Base-by-base conservation (phyloP, 345 rosid genomes). In the Hevea brasiliensis region DNA sequence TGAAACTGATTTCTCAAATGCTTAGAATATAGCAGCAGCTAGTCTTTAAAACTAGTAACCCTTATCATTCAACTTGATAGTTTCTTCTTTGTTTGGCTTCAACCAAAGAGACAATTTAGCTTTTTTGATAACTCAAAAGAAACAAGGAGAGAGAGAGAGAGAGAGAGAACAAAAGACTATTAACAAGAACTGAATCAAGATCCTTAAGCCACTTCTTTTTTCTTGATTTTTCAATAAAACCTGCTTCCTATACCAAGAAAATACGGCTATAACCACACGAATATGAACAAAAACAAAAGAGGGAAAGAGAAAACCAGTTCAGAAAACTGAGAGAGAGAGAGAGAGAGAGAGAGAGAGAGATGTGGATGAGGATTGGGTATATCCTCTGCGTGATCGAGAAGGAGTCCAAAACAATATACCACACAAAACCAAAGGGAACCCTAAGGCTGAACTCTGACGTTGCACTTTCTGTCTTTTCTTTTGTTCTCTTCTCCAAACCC, bases 381-480 rank as follows among this genome's bases (percentile, higher is more conserved):
- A 41, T 41, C 72, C 73, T 35, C 3, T 32, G 37, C 74, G 74
- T 81, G 37, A 80, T 81, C 74, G 77, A 47, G 27, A 32, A 32
- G 37, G 37, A 32, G 37, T 32, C 4, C 37, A 32, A 79, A 72
- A 61, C 44, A 44, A 59, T 62, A 66, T 42, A 44, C 42, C 85
- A 15, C 42, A 77, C 68, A 71, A 67, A 68, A 55, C 76, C 72
- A 51, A 54, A 55, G 62, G 35, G 67, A 78, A 79, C 83, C 85
- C 85, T 83, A 81, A 84, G 59, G 75, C 83, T 80, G 59, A 81
- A 66, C 74, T 77, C 84, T 89, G 88, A 80, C 83, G 85, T 87
- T 78, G 84, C 79, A 76, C 90, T 87, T 88, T 92, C 90, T 89
- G 90, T 89, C 92, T 84, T 88, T 89, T 87, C 89, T 79, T 77